Evolutionary conservation across 2,329 filamentous ascomycete genomes (phyloP), one percentile per base, ranked within the genome.

Genomic region (Colletotrichum kahawae): DNA sequence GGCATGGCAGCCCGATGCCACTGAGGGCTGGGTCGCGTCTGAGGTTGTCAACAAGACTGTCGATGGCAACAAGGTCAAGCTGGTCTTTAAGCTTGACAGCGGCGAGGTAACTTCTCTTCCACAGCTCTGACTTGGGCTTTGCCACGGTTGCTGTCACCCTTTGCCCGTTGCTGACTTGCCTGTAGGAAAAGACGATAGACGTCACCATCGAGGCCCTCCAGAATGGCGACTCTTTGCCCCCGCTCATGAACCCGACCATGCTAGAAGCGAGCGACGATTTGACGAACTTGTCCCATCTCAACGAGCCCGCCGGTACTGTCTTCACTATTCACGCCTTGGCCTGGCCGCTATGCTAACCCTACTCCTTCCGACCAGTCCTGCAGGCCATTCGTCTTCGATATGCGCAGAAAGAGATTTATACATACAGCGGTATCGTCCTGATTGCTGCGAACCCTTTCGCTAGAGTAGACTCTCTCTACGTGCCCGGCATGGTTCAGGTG

Each of bases 371-470:
- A 80, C 21, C 84, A 98, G 97, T 99, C 76, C 88, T 99, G 78
- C 97, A 99, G 90, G 97, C 97, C 71, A 99, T 99, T 85, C 95
- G 96, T 83, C 91, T 99, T 83, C 95, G 97, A 84, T 99, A 99
- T 87, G 91, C 95, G 77, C 97, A 99, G 85, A 98, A 98, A 87
- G 97, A 99, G 85, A 99, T 99, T 82, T 99, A 99, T 89, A 99
- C 97, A 82, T 99, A 99, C 88, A 98, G 95, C 84, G 97, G 97
- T 83, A 98, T 99, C 82, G 97, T 99, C 78, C 90, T 99, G 80
- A 99, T 99, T 87, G 97, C 97, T 77, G 98, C 97, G 77, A 99
- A 99, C 87, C 97, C 97, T 27, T 99, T 99, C 82, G 97, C 97
- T 69, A 92, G 97, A 78, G 96, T 99, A 79, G 97, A 99, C 84